Conservation (phyloP, 2,329 filamentous ascomycete species). For the Colletotrichum nymphaeae region DNA sequence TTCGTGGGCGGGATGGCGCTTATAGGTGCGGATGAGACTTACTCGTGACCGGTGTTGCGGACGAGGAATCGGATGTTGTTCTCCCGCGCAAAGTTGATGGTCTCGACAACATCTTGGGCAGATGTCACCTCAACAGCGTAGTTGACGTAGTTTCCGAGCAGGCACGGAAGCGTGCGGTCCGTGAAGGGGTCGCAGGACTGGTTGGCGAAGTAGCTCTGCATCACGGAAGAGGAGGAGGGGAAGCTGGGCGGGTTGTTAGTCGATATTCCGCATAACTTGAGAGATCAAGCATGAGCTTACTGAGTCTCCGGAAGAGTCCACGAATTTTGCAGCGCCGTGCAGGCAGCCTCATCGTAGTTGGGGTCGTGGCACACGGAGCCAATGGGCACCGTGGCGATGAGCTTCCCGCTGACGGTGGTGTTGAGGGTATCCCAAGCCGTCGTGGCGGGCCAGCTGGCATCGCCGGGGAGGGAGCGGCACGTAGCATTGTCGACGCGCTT, state of each 20-base stretch:
- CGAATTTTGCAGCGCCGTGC: conserved; percentile 48
- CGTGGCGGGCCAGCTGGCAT: conserved; percentile 63
- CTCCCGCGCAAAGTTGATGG: conserved; percentile 50
- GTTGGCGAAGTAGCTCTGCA: conserved; percentile 52
- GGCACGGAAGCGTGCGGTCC: conserved; percentile 50
- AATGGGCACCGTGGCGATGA: conserved; percentile 65
- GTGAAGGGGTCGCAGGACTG: conserved; percentile 52
- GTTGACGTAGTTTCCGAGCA: conserved; percentile 54
- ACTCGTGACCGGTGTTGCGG: conserved; percentile 48
- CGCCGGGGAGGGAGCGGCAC: conserved; percentile 62
- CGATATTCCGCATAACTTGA: background rate
- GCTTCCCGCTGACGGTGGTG: conserved; percentile 57
- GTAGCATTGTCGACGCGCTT: conserved; percentile 23
- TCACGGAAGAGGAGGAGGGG: conserved; percentile 52
- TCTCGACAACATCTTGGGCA: conserved; percentile 44
- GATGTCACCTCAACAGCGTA: conserved; percentile 51
- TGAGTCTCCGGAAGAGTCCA: conserved; percentile 50
- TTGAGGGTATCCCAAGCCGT: conserved; percentile 63
- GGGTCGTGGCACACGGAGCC: conserved; percentile 63
- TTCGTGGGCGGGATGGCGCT: background rate
- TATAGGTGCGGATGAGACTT: conserved; percentile 11
- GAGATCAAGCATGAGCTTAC: conserved; percentile 39
- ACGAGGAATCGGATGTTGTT: conserved; percentile 51
- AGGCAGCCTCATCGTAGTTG: conserved; percentile 56
- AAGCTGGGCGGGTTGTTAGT: conserved; percentile 41